Percentiles rank a stretch among this genome's conserved stretches.
Conservation (phyloP, 2,329 filamentous ascomycete genomes). For the Xylaria sp. region DNA sequence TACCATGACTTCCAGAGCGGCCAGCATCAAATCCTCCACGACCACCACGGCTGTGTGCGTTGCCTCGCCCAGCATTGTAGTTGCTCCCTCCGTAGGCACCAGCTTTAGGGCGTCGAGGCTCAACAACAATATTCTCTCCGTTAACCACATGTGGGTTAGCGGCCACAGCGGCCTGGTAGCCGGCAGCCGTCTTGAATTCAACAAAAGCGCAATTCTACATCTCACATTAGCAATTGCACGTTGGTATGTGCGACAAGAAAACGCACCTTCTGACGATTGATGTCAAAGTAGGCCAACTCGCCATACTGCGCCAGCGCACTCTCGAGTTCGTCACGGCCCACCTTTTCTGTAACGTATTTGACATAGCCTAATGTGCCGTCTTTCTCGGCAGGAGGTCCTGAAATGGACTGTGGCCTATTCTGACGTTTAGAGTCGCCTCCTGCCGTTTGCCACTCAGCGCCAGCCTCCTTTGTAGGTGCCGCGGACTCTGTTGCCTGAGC, state of each 20-base stretch:
- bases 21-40: constrained; percentile 72
- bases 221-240: constrained; percentile 42
- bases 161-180: constrained; percentile 82
- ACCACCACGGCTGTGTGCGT: constrained; percentile 66
- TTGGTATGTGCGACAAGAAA: constrained; percentile 4
- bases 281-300: constrained; percentile 76
- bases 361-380: constrained; percentile 88
- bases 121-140: constrained; percentile 83
- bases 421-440: constrained; percentile 86
- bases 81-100: constrained; percentile 76
- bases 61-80: constrained; percentile 70
- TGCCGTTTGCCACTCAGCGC: constrained; percentile 87
- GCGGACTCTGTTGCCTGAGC: constrained; percentile 47
- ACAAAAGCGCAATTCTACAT: constrained; percentile 93
- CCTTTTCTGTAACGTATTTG: constrained; percentile 93
- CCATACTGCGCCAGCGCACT: constrained; percentile 77
- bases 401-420: constrained; percentile 75
- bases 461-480: constrained; percentile 62
- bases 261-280: constrained; percentile 84
- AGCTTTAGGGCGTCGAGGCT: constrained; percentile 85
- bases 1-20: constrained; percentile 69
- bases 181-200: constrained; percentile 84
- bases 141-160: constrained; percentile 89
- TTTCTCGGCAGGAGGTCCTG: constrained; percentile 70
- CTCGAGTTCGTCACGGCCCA: constrained; percentile 78